A percentile compares a stretch with the other conserved stretches of the same genome.
Evolutionary conservation across 306 rosid genomes (phyloP).

Genomic region (Malus orientalis): DNA sequence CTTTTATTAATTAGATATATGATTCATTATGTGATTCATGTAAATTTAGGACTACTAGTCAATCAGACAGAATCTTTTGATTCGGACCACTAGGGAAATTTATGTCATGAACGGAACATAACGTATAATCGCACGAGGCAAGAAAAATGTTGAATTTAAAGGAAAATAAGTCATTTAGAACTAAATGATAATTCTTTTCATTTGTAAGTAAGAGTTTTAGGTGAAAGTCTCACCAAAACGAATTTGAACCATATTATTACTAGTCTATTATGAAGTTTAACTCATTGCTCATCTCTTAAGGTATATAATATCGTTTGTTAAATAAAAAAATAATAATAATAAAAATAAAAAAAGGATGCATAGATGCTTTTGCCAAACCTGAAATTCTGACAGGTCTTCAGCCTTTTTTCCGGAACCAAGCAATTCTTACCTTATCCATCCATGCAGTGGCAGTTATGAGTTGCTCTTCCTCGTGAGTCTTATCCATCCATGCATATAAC

Average conservation of each 20-base stretch:
- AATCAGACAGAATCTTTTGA: too few species aligned
- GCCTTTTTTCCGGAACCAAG: neutral
- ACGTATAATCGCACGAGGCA: neutral
- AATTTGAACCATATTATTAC: too few species aligned
- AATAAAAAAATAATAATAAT: too few species aligned
- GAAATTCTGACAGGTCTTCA: neutral
- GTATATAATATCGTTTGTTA: too few species aligned
- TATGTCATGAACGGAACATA: neutral
- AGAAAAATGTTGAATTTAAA: neutral
- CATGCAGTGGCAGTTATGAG: neutral
- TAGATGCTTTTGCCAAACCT: neutral
- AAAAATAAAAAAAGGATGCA: neutral
- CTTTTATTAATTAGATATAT: neutral
- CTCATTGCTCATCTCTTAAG: too few species aligned
- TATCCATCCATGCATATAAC: too few species aligned
- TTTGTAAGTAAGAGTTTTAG: too few species aligned
- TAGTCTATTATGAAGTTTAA: fast-evolving
- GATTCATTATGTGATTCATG: neutral
- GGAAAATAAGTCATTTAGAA: neutral
- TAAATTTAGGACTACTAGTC: neutral
- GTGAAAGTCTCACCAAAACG: too few species aligned
- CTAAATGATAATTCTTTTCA: too few species aligned
- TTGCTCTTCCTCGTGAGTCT: neutral
- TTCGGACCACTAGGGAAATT: neutral
- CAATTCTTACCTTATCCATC: neutral